Base-by-base conservation (phyloP, 2,329 filamentous ascomycete genomes). In the Cladosporium velox region DNA sequence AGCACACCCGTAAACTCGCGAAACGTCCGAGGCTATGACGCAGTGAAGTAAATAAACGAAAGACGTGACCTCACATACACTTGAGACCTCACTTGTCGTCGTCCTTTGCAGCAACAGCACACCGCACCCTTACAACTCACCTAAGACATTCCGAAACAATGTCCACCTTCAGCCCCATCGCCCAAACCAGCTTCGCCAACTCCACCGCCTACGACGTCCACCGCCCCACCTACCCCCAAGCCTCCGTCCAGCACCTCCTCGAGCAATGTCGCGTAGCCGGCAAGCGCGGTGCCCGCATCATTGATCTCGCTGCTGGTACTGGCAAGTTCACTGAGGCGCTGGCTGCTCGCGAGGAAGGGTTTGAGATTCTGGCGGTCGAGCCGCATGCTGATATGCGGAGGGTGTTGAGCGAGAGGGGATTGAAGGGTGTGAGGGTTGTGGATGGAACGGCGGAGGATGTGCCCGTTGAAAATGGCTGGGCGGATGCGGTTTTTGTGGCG, bases 291-390 rank as follows among this genome's bases (percentile, higher is more conserved):
- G 83, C 84, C 15, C 82, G 77, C 54, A 77, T 91, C 49, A 75
- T 91, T 28, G 89, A 91, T 74, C 79, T 91, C 21, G 89, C 85
- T 1, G 87, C 88, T 3, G 89, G 89, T 0, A 91, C 89, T 0
- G 90, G 90, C 30, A 91, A 91, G 72, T 88, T 91, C 72, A 91
- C 89, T 0, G 86, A 89, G 74, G 71, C 84, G 21, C 80, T 92
- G 38, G 85, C 86, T 7, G 79, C 76, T 15, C 80, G 88, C 34
- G 79, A 82, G 0, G 90, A 91, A 76, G 73, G 78, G 7, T 91
- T 85, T 76, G 73, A 85, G 51, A 80, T 92, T 68, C 72, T 88
- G 55, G 85, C 88, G 57, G 80, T 91, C 59, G 85, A 91, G 76
- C 89, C 89, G 28, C 85, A 90, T 72, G 79, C 79, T 65, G 83